phyloP scores from a whole-genome alignment of 2,329 filamentous ascomycete genomes.

The Neophaeococcomyces aloes region DNA sequence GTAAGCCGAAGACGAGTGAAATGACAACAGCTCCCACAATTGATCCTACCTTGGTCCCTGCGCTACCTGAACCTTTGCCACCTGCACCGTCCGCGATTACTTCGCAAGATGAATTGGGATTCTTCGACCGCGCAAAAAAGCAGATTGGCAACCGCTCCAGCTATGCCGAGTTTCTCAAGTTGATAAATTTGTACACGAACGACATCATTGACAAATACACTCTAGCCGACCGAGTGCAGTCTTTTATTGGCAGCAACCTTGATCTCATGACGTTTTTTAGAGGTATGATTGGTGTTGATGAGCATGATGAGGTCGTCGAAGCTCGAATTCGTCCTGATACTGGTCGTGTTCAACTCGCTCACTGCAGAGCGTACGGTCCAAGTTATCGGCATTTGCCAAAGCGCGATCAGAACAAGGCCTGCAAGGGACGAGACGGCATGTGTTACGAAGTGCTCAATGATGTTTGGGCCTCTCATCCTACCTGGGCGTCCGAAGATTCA shows the following conservation, averaged over 20 bases:
- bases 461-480: conserved; percentile 96
- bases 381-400: conserved; percentile 90
- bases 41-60: conserved; percentile 78
- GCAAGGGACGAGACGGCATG: conserved; percentile 87
- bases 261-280: conserved; percentile 89
- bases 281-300: conserved; percentile 67
- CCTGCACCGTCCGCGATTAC: conserved; percentile 64
- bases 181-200: conserved; percentile 90
- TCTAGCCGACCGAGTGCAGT: conserved; percentile 68
- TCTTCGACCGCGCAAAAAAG: conserved; percentile 96
- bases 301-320: conserved; percentile 66
- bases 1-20: conserved; percentile 39
- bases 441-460: conserved; percentile 91
- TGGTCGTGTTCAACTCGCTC: conserved; percentile 81
- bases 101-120: conserved; percentile 73
- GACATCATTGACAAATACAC: conserved; percentile 81
- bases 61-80: conserved; percentile 75
- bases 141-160: conserved; percentile 83
- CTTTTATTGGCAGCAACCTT: conserved; percentile 76
- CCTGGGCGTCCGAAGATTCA: conserved; percentile 96
- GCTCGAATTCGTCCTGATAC: conserved; percentile 64
- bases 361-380: conserved; percentile 88
- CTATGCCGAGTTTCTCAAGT: conserved; percentile 92
- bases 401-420: conserved; percentile 79
- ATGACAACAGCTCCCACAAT: conserved; percentile 31